A percentile compares a stretch with the other conserved stretches of the same genome.
phyloP scores from a whole-genome alignment of 768 basidiomycete species.

The Tulasnella calospora region DNA sequence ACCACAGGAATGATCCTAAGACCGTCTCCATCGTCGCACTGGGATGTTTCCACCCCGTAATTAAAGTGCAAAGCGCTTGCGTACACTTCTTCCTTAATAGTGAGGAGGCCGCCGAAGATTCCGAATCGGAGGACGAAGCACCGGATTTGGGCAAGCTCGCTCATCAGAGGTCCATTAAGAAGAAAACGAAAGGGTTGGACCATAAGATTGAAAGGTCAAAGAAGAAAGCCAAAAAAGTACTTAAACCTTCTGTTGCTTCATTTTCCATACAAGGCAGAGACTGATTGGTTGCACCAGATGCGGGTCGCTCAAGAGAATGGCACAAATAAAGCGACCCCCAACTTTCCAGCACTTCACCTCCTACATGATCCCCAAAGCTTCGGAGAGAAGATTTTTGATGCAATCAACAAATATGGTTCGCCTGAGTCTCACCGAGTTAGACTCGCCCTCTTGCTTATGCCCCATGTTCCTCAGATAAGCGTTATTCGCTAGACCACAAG shows the following conservation, averaged over 20 bases:
- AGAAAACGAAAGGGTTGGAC: constrained; percentile 79
- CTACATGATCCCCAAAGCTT: constrained; percentile 95
- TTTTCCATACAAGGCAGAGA: constrained; percentile 30
- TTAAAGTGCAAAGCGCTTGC: constrained; percentile 91
- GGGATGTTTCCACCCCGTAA: constrained; percentile 87
- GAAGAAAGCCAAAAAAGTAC: constrained; percentile 69
- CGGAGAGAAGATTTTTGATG: constrained; percentile 86
- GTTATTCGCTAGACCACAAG: constrained; percentile 95
- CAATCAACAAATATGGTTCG: constrained; percentile 58
- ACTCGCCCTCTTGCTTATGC: neutral
- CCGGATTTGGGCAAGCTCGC: constrained; percentile 68
- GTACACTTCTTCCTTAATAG: constrained; percentile 95
- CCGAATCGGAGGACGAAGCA: constrained; percentile 61
- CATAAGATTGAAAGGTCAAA: constrained; percentile 72
- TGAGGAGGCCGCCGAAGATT: constrained; percentile 69
- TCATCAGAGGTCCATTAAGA: constrained; percentile 88
- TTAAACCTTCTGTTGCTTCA: neutral
- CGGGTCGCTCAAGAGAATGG: constrained; percentile 20
- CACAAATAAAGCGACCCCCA: constrained; percentile 39
- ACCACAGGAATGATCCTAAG: constrained; percentile 76
- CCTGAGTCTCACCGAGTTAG: neutral
- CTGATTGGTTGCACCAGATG: constrained; percentile 21
- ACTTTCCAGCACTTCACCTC: constrained; percentile 89
- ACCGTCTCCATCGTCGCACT: constrained; percentile 86
- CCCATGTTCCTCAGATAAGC: constrained; percentile 59